Base-by-base conservation (phyloP, 768 basidiomycete species). In the Calvatia gigantea region DNA sequence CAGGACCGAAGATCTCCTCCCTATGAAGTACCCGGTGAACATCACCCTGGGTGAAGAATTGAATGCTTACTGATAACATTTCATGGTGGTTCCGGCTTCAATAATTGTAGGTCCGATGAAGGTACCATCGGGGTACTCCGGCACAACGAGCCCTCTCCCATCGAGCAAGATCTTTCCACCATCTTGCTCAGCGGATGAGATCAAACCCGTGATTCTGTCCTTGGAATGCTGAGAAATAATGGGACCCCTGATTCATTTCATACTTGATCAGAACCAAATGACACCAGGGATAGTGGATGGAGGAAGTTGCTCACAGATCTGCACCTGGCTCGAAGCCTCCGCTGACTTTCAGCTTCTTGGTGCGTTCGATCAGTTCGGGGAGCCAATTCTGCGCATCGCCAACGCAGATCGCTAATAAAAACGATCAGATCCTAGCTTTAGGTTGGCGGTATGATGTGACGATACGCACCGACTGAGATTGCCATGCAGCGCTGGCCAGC, bases 401-500 rank as follows among this genome's bases (percentile, higher is more conserved):
- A 29, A 99, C 91, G 48, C 96, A 79, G 27, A 97, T 69, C n/a
- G 77, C 88, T 86, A 38, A 15, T 55, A 29, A 25, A 33, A 28
- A n/a, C 5, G 31, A 15, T 9, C 31, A 51, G n/a, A 54, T 23
- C 55, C 44, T n/a, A 29, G 48, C 49, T 37, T 17, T 51, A 41
- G 11, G 54, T 27, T 27, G 11, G 28, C 28, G 9, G 8, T 15
- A 42, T 39, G n/a, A n/a, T n/a, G n/a, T n/a, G n/a, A 25, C 3
- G 15, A 12, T 47, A 62, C 85, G 64, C 59, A 89, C 92, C 89
- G 29, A 95, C 93, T 11, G 94, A 96, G 39, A 96, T 74, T 11
- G 94, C 95, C 95, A 97, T 98, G 73, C 95, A 98, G 55, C 97
- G 83, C 69, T 98, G 96, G 11, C 96, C 96, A 28, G 96, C 96